phyloP scores from a whole-genome alignment of 2,329 filamentous ascomycete species.

The Zasmidium angulare region DNA sequence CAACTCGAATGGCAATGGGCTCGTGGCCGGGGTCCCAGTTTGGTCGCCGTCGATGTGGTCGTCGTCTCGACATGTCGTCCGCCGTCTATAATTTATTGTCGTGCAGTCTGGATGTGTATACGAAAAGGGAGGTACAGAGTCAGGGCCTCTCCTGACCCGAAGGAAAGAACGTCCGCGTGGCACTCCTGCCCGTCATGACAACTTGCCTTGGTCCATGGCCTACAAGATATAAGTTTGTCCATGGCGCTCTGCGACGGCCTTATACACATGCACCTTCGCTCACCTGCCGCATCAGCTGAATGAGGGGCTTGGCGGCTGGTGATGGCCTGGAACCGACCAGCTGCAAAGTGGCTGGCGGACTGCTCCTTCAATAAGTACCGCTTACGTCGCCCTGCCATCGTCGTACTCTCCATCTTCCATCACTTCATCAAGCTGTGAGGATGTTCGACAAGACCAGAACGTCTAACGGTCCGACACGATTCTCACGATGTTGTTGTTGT shows the following conservation, averaged over 20 bases:
- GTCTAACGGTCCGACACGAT: too few relatives aligned
- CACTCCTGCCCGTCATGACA: not conserved
- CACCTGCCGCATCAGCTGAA: not conserved
- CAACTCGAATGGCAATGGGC: constrained; percentile 33
- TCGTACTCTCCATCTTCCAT: too few relatives aligned
- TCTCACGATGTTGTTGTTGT: too few relatives aligned
- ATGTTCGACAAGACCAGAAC: too few relatives aligned
- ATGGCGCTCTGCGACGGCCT: not conserved
- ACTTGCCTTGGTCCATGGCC: not conserved
- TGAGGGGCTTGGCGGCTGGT: not conserved
- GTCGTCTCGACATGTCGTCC: constrained; percentile 12
- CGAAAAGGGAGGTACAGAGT: not conserved
- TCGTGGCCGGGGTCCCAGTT: constrained; percentile 22
- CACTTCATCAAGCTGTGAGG: too few relatives aligned
- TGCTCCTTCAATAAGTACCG: not conserved
- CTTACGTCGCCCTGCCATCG: too few relatives aligned
- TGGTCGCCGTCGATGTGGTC: constrained; percentile 24
- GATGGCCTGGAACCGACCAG: not conserved
- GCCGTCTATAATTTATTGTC: not conserved
- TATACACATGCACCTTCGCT: not conserved
- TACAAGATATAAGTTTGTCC: not conserved
- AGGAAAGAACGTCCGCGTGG: not conserved
- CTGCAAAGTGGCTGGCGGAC: not conserved
- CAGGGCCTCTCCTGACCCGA: not conserved
- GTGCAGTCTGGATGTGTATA: not conserved